Evolutionary conservation across 139 green algal genomes (phyloP).

Genomic region (Chlamydomonas schloesseri): DNA sequence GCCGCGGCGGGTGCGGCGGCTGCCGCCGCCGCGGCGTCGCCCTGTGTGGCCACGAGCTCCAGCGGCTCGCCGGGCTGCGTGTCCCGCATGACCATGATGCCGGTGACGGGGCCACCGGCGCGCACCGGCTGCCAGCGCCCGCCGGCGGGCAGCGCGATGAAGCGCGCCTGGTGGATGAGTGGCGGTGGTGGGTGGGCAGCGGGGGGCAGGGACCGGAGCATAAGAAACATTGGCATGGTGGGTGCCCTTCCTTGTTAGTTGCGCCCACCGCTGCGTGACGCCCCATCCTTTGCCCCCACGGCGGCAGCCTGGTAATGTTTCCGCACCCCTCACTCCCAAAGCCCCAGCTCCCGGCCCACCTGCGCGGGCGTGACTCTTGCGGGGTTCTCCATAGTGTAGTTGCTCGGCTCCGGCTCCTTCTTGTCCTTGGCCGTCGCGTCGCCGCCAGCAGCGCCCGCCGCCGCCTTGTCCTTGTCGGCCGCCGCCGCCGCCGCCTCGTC

Average conservation of each 20-base stretch:
- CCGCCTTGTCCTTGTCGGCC: not conserved
- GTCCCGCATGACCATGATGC: conserved; percentile 73
- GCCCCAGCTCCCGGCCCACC: too few species aligned
- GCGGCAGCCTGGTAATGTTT: too few species aligned
- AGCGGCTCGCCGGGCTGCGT: conserved; percentile 52
- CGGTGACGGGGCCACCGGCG: conserved; percentile 5
- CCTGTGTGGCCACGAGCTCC: conserved; percentile 49
- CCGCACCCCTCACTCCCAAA: too few species aligned
- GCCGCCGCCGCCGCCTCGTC: conserved; percentile 18
- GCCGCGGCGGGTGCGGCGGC: conserved; percentile 19
- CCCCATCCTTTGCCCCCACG: too few species aligned
- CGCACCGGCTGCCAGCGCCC: conserved; percentile 15
- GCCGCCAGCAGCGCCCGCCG: conserved; percentile 5
- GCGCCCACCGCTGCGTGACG: too few species aligned
- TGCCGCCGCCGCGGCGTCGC: not conserved
- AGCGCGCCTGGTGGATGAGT: not conserved
- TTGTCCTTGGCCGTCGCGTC: conserved; percentile 38
- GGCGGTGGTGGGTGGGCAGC: too few species aligned
- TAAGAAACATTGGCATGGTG: too few species aligned
- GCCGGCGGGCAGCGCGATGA: conserved; percentile 25
- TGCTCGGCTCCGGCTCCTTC: conserved; percentile 77
- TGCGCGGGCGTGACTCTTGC: conserved; percentile 83
- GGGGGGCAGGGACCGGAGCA: too few species aligned
- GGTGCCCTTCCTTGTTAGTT: too few species aligned
- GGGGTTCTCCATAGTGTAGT: conserved; percentile 85